These are phyloP conservation scores for Suillus spraguei DNA, from an alignment of 768 basidiomycete genomes.

Conservation along the genomic window DNA sequence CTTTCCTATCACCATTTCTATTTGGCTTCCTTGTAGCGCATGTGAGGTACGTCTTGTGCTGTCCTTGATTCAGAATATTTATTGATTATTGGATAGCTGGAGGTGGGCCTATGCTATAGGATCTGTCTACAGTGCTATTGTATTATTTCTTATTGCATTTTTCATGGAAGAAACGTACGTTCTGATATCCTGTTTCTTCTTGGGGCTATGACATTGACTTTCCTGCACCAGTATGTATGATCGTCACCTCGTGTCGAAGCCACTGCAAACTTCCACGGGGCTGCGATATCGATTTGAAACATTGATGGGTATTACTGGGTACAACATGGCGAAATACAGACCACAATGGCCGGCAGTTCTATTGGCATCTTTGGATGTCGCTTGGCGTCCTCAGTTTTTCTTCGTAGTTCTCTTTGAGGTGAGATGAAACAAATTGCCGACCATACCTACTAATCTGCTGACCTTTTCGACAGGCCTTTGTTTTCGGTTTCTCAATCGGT, in stretches of 20 bases:
- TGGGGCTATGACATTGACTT: background rate
- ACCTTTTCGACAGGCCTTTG: slow-evolving; percentile 31
- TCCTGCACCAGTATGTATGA: slow-evolving; percentile 46
- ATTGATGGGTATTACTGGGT: slow-evolving; percentile 50
- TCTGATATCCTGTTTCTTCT: background rate
- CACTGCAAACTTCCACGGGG: slow-evolving; percentile 27
- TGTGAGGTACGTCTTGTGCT: slow-evolving; percentile 22
- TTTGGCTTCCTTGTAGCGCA: slow-evolving; percentile 33
- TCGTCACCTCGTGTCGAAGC: slow-evolving; percentile 27
- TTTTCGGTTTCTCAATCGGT: slow-evolving; percentile 54
- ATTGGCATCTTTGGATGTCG: slow-evolving; percentile 37
- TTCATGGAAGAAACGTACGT: slow-evolving; percentile 53
- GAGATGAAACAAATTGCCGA: background rate
- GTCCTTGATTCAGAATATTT: background rate
- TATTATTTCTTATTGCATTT: slow-evolving; percentile 47
- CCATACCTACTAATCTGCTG: background rate
- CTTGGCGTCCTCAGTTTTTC: slow-evolving; percentile 54
- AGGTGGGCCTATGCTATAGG: slow-evolving; percentile 56
- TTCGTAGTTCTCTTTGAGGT: slow-evolving; percentile 44
- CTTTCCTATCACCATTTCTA: slow-evolving; percentile 32
- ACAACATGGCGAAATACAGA: slow-evolving; percentile 46
- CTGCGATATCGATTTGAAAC: slow-evolving; percentile 47
- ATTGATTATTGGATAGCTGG: slow-evolving; percentile 35
- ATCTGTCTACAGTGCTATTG: slow-evolving; percentile 46
- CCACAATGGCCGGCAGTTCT: slow-evolving; percentile 40